Evolutionary conservation across 75 land plant genomes (phyloP).

Genomic region (Sequoiadendron giganteum): DNA sequence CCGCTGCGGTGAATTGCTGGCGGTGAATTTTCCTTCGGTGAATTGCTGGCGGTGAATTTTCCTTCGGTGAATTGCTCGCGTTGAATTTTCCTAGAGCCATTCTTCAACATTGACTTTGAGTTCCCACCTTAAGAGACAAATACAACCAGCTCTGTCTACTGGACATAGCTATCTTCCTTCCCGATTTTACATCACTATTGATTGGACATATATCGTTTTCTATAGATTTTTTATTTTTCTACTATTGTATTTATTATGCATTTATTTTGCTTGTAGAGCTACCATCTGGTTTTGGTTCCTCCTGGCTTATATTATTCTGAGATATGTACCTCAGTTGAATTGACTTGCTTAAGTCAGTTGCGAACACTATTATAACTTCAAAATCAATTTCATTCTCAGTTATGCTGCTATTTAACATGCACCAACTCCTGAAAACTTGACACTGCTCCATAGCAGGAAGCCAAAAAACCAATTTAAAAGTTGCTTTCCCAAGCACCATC

Average conservation of each 20-base stretch:
- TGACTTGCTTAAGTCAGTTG: neutral
- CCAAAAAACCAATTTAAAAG: neutral
- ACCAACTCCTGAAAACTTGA: neutral
- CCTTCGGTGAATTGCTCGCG: no score
- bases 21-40: no score
- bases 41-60: no score
- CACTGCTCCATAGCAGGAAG: neutral
- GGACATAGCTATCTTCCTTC: neutral
- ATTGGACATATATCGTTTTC: neutral
- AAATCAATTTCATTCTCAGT: neutral
- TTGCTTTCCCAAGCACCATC: neutral
- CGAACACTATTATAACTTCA: neutral
- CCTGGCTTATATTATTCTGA: neutral
- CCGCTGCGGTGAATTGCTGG: no score
- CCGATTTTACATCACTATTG: neutral
- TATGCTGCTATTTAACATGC: neutral
- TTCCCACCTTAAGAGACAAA: neutral
- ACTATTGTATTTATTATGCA: neutral
- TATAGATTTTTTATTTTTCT: neutral
- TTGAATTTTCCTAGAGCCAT: no score
- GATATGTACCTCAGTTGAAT: neutral
- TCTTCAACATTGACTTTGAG: neutral
- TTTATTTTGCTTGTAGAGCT: neutral
- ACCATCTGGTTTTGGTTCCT: neutral
- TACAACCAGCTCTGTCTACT: neutral